Evolutionary conservation across 1,284 basidiomycete genomes (phyloP), one percentile per base, ranked within the genome.

Genomic region (Ustanciosporium gigantosporum): DNA sequence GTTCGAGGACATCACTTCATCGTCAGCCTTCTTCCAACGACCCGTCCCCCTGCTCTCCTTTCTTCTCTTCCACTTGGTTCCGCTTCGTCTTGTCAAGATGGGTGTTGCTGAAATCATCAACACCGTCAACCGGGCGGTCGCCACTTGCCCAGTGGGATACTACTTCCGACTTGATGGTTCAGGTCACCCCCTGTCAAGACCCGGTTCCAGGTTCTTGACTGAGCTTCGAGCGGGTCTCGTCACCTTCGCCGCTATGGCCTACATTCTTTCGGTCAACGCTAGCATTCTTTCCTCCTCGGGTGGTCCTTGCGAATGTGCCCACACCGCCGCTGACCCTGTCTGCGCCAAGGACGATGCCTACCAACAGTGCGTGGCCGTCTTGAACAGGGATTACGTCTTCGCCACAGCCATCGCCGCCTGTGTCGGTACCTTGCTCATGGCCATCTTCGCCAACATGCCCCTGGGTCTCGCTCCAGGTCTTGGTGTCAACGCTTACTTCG

Each of bases 151-250:
- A 45, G 81, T 90, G 25, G 90, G 90, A 40, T 82, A 84, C 72
- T 90, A 87, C 85, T 92, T 93, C 82, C 83, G 85, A 41, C 82
- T 93, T 23, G 90, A 91, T 68, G 90, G 89, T 11, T 88, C 85
- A 31, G 90, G 89, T 19, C 87, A 87, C 73, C 82, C 84, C 22
- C 84, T 84, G 48, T 87, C 88, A 75, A 85, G 90, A 53, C 79
- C 81, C 46, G 89, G 88, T 21, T 88, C 89, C 20, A 82, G 85
- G 48, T 92, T 91, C 53, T 51, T 73, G 17, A 64, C 60, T 27
- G 74, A 77, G 57, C 52, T 77, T 20, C 68, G 74, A 13, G 71
- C 74, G 31, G 74, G 74, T 27, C 52, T 71, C 25, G 73, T 77
- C 35, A 76, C 73, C 6, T 73, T 74, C 34, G 66, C 73, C 31